Conservation (phyloP, 1,284 basidiomycete genomes). For the Abortiporus biennis region DNA sequence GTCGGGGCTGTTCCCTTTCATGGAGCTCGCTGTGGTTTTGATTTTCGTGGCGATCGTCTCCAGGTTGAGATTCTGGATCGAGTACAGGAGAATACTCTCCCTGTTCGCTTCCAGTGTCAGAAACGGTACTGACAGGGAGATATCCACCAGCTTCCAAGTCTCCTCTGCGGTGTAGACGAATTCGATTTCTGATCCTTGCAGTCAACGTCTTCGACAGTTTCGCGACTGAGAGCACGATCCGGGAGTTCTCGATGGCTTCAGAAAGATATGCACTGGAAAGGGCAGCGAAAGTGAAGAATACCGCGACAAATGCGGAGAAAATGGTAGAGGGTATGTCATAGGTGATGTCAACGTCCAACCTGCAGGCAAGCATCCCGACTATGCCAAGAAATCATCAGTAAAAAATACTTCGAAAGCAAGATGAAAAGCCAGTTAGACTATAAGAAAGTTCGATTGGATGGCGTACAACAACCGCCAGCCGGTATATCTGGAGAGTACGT, state of each 20-base stretch:
- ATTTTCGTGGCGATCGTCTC: neutral
- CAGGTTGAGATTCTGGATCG: neutral
- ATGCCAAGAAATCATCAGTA: no score
- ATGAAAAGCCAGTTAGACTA: no score
- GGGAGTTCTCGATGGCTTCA: constrained; percentile 17
- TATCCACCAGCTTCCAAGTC: constrained; percentile 6
- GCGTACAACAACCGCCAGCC: no score
- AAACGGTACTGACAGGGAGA: constrained; percentile 1
- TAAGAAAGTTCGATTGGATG: no score
- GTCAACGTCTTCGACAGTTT: no score
- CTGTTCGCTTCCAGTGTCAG: no score
- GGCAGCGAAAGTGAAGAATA: constrained; percentile 23
- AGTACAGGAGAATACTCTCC: no score
- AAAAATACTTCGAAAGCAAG: no score
- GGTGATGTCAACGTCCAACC: constrained; percentile 21
- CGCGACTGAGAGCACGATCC: no score
- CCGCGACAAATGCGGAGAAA: constrained; percentile 24
- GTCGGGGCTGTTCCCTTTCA: no score
- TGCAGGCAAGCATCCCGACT: constrained; percentile 28
- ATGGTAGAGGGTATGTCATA: constrained; percentile 22
- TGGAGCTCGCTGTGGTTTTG: constrained; percentile 1
- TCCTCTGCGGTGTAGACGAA: neutral
- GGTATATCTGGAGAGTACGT: no score
- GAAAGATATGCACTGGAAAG: constrained; percentile 19
- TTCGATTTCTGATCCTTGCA: no score